These are phyloP conservation scores for Vitis hybrid DNA, from an alignment of 177 flowering plant genomes.

Conservation along the genomic window DNA sequence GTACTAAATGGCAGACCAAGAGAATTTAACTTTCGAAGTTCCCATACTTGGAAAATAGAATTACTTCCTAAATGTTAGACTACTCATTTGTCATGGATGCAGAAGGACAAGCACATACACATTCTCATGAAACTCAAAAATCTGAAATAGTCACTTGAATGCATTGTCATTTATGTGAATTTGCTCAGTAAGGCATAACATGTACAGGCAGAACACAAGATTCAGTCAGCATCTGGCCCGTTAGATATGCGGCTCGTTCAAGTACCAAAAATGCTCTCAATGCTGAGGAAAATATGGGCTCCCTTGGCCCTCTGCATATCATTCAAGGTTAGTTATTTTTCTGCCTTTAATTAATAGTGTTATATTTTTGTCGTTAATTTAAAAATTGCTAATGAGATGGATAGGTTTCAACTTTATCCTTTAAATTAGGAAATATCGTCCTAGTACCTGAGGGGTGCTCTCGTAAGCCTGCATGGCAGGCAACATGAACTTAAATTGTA, in stretches of 20 bases:
- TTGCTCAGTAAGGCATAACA: neutral
- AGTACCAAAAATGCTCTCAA: constrained; percentile 88
- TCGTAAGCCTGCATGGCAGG: too few species aligned
- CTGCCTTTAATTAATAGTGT: neutral
- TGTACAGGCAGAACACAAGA: constrained; percentile 81
- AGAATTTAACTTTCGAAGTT: too few species aligned
- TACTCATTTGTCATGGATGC: neutral
- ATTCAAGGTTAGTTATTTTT: constrained; percentile 59
- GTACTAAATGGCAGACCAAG: too few species aligned
- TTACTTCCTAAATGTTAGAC: neutral
- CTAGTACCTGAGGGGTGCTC: too few species aligned
- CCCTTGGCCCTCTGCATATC: constrained; percentile 83
- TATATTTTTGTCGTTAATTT: too few species aligned
- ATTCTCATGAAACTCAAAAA: neutral
- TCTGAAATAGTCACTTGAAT: neutral
- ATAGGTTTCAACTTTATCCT: too few species aligned
- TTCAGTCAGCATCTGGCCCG: constrained; percentile 90
- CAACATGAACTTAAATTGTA: too few species aligned
- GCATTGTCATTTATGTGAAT: neutral
- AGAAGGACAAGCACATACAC: neutral
- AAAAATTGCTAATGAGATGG: too few species aligned
- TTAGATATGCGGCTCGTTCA: constrained; percentile 84
- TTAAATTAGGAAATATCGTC: too few species aligned
- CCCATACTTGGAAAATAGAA: neutral
- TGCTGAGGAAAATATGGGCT: constrained; percentile 79